Evolutionary conservation across 2,329 filamentous ascomycete species (phyloP).

Genomic region (Biscogniauxia marginata): DNA sequence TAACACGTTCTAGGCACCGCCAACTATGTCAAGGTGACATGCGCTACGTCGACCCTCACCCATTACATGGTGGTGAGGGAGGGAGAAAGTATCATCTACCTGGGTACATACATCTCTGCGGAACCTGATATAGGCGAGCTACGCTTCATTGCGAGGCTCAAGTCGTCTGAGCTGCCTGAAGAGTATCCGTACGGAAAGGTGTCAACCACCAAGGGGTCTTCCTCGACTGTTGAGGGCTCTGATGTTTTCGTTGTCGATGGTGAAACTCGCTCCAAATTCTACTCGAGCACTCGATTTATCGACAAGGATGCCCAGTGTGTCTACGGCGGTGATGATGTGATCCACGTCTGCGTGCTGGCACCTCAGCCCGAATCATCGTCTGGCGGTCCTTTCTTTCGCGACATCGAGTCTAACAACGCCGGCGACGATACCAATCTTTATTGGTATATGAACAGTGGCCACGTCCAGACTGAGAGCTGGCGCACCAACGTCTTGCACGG

Average conservation of each 20-base stretch:
- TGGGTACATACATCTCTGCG: constrained; percentile 61
- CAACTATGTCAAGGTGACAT: constrained; percentile 61
- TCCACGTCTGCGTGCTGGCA: constrained; percentile 62
- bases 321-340: constrained; percentile 43
- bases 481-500: constrained; percentile 61
- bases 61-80: constrained; percentile 63
- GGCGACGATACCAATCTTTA: constrained; percentile 58
- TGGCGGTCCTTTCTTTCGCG: constrained; percentile 65
- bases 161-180: constrained; percentile 47
- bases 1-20: constrained; percentile 11
- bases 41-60: constrained; percentile 57
- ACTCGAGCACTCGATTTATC: constrained; percentile 67
- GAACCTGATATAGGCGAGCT: constrained; percentile 58
- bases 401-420: constrained; percentile 65
- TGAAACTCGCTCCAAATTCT: constrained; percentile 69
- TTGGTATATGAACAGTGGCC: constrained; percentile 68
- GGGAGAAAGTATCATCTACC: constrained; percentile 59
- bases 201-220: constrained; percentile 54
- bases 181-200: constrained; percentile 54
- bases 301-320: constrained; percentile 66
- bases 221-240: constrained; percentile 54
- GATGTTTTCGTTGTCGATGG: constrained; percentile 60
- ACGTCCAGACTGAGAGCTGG: constrained; percentile 60
- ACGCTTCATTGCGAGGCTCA: constrained; percentile 62
- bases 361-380: constrained; percentile 59